phyloP scores from a whole-genome alignment of 768 basidiomycete species.

The Gloeopeniophorella convolvens region DNA sequence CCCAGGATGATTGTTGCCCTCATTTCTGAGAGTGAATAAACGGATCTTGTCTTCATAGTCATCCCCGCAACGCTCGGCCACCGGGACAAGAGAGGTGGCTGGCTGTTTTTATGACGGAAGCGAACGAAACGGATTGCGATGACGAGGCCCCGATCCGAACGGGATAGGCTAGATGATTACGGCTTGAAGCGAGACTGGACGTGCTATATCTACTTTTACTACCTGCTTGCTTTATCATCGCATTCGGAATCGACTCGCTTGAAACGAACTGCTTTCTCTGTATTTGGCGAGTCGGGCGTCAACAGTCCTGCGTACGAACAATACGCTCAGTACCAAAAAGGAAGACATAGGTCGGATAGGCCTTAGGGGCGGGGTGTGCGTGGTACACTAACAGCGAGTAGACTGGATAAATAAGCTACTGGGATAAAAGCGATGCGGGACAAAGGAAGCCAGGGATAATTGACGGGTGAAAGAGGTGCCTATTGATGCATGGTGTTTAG shows the following conservation, averaged over 20 bases:
- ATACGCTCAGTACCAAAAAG: constrained; percentile 1
- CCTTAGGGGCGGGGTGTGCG: too few relatives aligned
- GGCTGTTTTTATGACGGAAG: neutral
- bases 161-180: constrained; percentile 1
- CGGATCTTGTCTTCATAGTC: constrained; percentile 2
- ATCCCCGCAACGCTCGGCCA: neutral
- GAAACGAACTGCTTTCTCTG: constrained; percentile 10
- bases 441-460: neutral
- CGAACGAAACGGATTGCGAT: constrained; percentile 4
- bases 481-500: neutral
- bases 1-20: constrained; percentile 48
- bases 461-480: too few relatives aligned
- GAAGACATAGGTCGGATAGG: too few relatives aligned
- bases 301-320: neutral
- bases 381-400: constrained; percentile 8
- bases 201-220: constrained; percentile 22
- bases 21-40: constrained; percentile 38
- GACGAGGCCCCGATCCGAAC: neutral
- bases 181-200: constrained; percentile 3
- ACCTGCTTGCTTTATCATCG: constrained; percentile 21
- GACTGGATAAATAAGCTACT: neutral
- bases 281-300: neutral
- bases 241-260: constrained; percentile 8
- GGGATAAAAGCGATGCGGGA: neutral
- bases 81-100: neutral